Percentiles rank a stretch among this genome's conserved stretches.
These are phyloP conservation scores for Trichomonas tenax DNA, from an alignment of 208 protist species.

Conservation along the genomic window DNA sequence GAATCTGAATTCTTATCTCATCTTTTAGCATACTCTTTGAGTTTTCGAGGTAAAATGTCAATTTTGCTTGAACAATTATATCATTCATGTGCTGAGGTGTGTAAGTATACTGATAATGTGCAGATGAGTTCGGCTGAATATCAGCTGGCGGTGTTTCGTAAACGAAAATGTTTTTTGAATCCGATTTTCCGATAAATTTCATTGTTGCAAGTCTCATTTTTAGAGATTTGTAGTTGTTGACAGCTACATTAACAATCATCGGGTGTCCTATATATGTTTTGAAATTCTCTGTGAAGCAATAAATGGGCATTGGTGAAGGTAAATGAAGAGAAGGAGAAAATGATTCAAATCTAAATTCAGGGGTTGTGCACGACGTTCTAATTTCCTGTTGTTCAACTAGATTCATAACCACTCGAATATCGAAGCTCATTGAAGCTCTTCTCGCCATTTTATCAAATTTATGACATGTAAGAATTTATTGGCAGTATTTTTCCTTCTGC, in stretches of 20 bases:
- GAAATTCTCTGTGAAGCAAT: neutral
- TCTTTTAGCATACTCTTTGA: neutral
- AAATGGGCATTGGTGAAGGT: neutral
- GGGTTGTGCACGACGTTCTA: neutral
- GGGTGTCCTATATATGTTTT: neutral
- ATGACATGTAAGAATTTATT: too few relatives aligned
- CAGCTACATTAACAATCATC: neutral
- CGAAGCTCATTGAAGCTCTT: neutral
- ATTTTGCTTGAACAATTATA: neutral
- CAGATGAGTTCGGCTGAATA: neutral
- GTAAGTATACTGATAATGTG: neutral
- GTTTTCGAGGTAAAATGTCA: neutral
- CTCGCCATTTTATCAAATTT: neutral
- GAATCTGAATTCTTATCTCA: neutral
- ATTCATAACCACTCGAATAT: neutral
- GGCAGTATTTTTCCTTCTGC: too few relatives aligned
- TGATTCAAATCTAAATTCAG: neutral
- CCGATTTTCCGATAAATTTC: neutral
- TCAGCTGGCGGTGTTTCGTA: neutral
- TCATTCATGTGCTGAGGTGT: neutral
- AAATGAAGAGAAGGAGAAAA: neutral
- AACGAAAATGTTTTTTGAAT: neutral
- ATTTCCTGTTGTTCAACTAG: neutral
- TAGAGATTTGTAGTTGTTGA: neutral
- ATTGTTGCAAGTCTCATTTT: neutral